Evolutionary conservation across 768 basidiomycete species (phyloP).

Genomic region (Rhodocollybia butyracea): DNA sequence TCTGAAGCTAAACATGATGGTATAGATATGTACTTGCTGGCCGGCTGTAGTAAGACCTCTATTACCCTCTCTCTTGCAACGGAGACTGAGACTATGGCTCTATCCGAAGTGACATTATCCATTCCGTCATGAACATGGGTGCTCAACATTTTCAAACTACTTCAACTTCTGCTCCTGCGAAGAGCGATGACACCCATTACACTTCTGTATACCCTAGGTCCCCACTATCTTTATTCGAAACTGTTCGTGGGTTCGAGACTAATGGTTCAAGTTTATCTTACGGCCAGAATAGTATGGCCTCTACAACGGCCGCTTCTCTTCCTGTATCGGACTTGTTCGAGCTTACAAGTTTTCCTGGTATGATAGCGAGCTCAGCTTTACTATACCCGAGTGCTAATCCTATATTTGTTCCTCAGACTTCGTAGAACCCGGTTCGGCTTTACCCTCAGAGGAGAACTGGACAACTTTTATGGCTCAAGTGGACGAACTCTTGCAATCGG

Average conservation of each 20-base stretch:
- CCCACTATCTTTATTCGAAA: too few species aligned
- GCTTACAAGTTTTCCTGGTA: not conserved
- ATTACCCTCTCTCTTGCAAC: not conserved
- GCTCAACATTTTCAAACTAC: not conserved
- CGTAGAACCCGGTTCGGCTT: not conserved
- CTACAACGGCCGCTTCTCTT: too few species aligned
- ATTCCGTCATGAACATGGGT: not conserved
- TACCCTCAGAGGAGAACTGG: conserved; percentile 1
- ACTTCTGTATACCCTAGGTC: too few species aligned
- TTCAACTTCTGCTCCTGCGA: not conserved
- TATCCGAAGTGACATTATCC: not conserved
- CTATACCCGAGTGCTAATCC: too few species aligned
- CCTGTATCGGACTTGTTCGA: too few species aligned
- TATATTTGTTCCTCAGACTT: not conserved
- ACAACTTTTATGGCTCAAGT: not conserved
- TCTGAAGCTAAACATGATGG: not conserved
- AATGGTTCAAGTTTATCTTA: too few species aligned
- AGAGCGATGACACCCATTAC: too few species aligned
- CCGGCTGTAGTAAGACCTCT: not conserved
- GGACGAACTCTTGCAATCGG: not conserved
- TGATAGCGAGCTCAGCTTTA: too few species aligned
- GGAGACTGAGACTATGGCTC: not conserved
- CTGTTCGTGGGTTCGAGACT: too few species aligned
- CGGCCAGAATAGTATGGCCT: too few species aligned
- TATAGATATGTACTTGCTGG: not conserved